phyloP scores from a whole-genome alignment of 2,329 filamentous ascomycete species.

The Fusarium kyushuense region DNA sequence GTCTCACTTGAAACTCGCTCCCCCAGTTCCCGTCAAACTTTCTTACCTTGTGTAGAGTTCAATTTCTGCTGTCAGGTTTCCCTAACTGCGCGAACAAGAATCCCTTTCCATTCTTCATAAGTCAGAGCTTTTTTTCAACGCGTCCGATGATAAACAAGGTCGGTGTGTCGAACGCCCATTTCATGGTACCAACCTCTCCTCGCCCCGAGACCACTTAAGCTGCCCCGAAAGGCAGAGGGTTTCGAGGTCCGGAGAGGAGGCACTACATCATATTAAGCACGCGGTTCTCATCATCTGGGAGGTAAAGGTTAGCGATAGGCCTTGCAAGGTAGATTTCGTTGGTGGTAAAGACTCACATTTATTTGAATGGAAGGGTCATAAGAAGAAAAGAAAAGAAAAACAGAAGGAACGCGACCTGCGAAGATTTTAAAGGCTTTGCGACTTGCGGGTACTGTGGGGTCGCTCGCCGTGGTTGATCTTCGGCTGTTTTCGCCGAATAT shows the following conservation, averaged over 20 bases:
- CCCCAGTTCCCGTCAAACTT: background rate
- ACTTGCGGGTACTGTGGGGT: constrained; percentile 42
- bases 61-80: constrained; percentile 18
- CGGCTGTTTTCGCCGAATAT: constrained; percentile 33
- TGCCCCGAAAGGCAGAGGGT: constrained; percentile 80
- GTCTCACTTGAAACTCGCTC: constrained; percentile 17
- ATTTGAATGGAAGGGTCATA: constrained; percentile 99
- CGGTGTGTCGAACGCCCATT: constrained; percentile 99
- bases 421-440: constrained; percentile 54
- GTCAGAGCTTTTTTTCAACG: constrained; percentile 98
- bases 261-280: constrained; percentile 90
- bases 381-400: constrained; percentile 64
- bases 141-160: constrained; percentile 98
- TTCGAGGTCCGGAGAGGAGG: constrained; percentile 73
- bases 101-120: constrained; percentile 58
- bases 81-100: constrained; percentile 27
- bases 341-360: constrained; percentile 74
- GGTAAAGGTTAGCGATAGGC: constrained; percentile 48
- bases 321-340: background rate
- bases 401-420: constrained; percentile 46
- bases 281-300: constrained; percentile 98
- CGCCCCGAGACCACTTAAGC: constrained; percentile 88
- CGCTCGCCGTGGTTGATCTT: constrained; percentile 43
- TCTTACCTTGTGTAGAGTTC: constrained; percentile 18
- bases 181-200: constrained; percentile 80